A percentile compares a stretch with the other conserved stretches of the same genome.
phyloP scores from a whole-genome alignment of 202 grass and related monocot species.

The Setaria italica region DNA sequence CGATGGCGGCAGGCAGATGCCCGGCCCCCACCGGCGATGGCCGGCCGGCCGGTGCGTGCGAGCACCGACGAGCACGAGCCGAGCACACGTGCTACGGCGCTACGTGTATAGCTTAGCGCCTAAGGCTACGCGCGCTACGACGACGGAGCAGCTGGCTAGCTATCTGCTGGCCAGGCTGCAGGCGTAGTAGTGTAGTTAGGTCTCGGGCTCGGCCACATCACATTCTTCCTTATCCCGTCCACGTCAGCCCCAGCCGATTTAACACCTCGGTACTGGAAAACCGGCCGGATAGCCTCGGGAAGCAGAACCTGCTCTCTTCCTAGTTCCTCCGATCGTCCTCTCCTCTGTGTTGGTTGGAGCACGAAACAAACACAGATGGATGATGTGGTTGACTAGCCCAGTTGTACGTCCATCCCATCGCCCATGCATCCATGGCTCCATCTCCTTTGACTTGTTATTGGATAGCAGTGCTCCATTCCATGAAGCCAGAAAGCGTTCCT shows the following conservation, averaged over 20 bases:
- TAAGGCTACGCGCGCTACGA: background rate
- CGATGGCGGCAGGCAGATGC: background rate
- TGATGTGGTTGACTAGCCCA: slow-evolving; percentile 36
- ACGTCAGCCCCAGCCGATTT: background rate
- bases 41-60: background rate
- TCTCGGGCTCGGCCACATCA: background rate
- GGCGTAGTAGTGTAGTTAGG: background rate
- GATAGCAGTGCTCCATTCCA: background rate
- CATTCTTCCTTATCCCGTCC: background rate
- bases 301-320: slow-evolving; percentile 15
- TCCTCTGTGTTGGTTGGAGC: background rate
- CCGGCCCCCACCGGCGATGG: background rate
- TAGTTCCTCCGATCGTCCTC: background rate
- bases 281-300: slow-evolving; percentile 46
- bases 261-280: slow-evolving; percentile 53
- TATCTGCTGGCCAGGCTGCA: too few relatives aligned
- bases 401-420: background rate
- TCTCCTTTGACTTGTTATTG: slow-evolving; percentile 16
- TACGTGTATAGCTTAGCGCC: background rate
- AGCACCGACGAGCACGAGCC: too few relatives aligned
- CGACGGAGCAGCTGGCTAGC: background rate
- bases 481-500: background rate
- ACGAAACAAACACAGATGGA: background rate
- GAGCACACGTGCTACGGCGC: background rate
- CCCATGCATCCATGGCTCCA: background rate